Evolutionary conservation across 2,329 filamentous ascomycete species (phyloP).

Genomic region (Neofusicoccum sp.): DNA sequence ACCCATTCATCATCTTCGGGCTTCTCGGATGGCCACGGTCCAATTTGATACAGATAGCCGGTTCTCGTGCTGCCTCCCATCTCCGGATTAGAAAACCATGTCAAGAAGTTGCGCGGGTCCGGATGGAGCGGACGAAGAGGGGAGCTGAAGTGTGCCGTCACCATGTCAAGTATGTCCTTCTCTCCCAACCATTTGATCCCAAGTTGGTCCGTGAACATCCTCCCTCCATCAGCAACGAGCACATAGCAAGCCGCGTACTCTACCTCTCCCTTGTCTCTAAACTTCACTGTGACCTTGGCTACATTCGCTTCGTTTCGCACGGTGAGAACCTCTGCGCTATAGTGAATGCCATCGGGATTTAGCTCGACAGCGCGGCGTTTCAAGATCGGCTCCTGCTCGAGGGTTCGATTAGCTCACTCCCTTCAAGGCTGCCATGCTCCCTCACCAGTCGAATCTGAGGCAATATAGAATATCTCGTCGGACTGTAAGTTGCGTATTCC

Average conservation of each 20-base stretch:
- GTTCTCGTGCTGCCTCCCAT: constrained; percentile 34
- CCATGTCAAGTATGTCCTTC: constrained; percentile 34
- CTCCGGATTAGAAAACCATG: constrained; percentile 36
- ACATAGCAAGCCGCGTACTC: constrained; percentile 28
- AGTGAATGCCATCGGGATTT: constrained; percentile 31
- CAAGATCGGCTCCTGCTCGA: constrained; percentile 29
- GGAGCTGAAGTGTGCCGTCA: constrained; percentile 33
- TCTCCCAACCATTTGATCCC: constrained; percentile 32
- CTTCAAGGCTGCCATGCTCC: too few relatives aligned
- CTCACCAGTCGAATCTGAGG: constrained; percentile 33
- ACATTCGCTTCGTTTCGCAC: constrained; percentile 22
- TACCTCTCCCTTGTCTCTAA: neutral
- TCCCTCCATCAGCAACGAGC: constrained; percentile 36
- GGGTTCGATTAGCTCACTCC: too few relatives aligned
- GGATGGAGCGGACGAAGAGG: constrained; percentile 28
- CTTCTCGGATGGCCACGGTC: constrained; percentile 25
- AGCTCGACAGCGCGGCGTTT: constrained; percentile 28
- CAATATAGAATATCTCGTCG: constrained; percentile 30
- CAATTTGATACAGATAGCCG: constrained; percentile 37
- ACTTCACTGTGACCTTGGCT: constrained; percentile 24
- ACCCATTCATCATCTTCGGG: constrained; percentile 30
- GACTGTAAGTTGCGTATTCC: constrained; percentile 22
- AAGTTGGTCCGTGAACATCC: constrained; percentile 29
- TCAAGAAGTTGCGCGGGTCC: constrained; percentile 33
- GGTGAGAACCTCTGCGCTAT: constrained; percentile 27